A percentile compares a stretch with the other conserved stretches of the same genome.
Conservation (phyloP, 106 monocot species). For the Dendrobium nobile region DNA sequence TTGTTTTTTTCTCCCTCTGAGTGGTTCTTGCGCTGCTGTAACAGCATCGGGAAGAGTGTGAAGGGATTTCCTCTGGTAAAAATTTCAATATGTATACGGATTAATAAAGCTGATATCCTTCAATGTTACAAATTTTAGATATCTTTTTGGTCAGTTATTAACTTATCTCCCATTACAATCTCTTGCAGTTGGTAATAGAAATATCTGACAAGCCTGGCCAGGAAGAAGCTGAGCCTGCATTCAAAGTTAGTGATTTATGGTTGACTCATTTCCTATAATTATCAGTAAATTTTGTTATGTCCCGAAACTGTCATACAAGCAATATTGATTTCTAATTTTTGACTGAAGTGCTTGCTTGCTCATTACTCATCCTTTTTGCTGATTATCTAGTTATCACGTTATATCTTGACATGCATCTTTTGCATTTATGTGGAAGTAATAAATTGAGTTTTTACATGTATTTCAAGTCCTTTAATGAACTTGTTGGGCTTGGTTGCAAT, state of each 20-base stretch:
- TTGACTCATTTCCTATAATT: not conserved
- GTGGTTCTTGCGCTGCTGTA: not conserved
- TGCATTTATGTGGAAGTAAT: not conserved
- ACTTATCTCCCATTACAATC: not conserved
- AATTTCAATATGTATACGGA: not conserved
- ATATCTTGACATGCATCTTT: not conserved
- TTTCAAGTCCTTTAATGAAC: too few species aligned
- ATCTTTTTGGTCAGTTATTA: not conserved
- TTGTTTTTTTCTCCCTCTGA: slow-evolving; percentile 7
- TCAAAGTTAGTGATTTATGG: slow-evolving; percentile 9
- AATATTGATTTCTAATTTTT: not conserved
- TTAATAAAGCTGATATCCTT: not conserved
- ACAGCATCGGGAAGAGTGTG: slow-evolving; percentile 13
- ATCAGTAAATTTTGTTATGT: not conserved
- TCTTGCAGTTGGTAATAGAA: slow-evolving; percentile 7
- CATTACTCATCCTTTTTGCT: not conserved
- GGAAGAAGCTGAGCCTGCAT: slow-evolving; percentile 13
- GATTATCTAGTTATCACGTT: not conserved
- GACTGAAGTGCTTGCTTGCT: not conserved
- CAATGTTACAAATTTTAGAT: not conserved
- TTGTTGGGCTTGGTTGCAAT: too few species aligned
- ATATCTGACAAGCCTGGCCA: slow-evolving; percentile 8
- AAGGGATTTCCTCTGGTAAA: slow-evolving; percentile 15
- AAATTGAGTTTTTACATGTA: too few species aligned
- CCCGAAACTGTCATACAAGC: not conserved